Evolutionary conservation across 164 flowering plant genomes (phyloP), one percentile per base, ranked within the genome.

Genomic region (Umbellularia californica): DNA sequence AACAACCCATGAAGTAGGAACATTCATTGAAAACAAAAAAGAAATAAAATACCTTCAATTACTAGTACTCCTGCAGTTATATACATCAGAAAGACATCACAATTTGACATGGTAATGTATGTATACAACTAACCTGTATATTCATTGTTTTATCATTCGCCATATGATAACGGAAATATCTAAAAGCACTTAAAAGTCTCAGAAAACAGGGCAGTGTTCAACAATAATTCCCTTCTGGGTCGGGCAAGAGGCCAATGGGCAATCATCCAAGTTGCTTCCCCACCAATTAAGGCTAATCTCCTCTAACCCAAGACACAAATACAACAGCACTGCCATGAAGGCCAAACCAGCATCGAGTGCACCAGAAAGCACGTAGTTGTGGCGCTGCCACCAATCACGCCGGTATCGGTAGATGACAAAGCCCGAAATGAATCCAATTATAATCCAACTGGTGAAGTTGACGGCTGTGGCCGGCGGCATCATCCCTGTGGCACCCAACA

Each of bases 401-500:
- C 75, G 62, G 70, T 91, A 91, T 78, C 92, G 84, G 60, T 80
- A 92, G 28, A 82, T 80, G 7, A 90, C 86, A 73, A 84, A 90
- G 0, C 94, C 94, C 0, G 91, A 92, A 7, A 90, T 74, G 74
- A 94, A 89, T 5, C 93, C 97, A 0, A 85, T 79, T 7, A 90
- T 5, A 2, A 90, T 72, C 98, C 97, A 94, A 7, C 85, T 85
- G 0, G 83, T 83, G 88, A 83, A 90, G 77, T 94, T 94, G 0
- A 90, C 92, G 0, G 98, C 87, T 23, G 90, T 90, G 0, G 98
- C 97, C 0, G 96, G 97, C 1, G 94, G 95, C 92, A 92, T 90
- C 60, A 17, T 69, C 6, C 85, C 89, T 0, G 91, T 85, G 35
- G 94, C 94, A 0, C 89, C 92, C 1, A 92, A 80, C 65, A 94